Percentiles rank a stretch among this genome's conserved stretches.
Evolutionary conservation across 345 rosid genomes (phyloP).

Genomic region (Stellera chamaejasme): DNA sequence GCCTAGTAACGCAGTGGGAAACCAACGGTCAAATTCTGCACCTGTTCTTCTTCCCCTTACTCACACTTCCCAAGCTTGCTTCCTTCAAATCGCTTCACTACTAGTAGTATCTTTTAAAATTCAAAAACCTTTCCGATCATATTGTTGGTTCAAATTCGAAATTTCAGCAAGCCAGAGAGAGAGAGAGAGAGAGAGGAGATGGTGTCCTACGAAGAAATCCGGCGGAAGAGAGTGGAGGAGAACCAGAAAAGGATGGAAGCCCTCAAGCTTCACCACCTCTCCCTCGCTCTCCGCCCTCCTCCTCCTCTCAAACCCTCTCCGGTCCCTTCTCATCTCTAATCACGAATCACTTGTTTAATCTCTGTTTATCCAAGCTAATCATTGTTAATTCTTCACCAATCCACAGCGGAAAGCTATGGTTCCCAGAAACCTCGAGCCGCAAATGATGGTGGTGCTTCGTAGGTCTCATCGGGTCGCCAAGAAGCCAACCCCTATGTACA

Average conservation of each 20-base stretch:
- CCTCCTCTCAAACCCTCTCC: conserved; percentile 40
- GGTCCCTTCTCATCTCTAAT: conserved; percentile 13
- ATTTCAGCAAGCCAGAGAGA: conserved; percentile 31
- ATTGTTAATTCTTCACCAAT: background rate
- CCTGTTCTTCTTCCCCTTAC: background rate
- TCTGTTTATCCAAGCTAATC: background rate
- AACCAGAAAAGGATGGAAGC: conserved; percentile 86
- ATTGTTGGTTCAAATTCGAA: background rate
- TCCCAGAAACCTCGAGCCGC: conserved; percentile 27
- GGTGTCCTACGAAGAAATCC: conserved; percentile 49
- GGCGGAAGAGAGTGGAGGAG: conserved; percentile 56
- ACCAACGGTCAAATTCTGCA: conserved; percentile 22
- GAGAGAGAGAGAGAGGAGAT: too few relatives aligned
- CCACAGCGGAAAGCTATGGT: conserved; percentile 38
- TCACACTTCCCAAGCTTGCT: background rate
- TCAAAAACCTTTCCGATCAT: too few relatives aligned
- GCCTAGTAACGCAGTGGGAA: conserved; percentile 9
- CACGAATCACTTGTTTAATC: background rate
- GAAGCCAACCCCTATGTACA: conserved; percentile 43
- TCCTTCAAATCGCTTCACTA: too few relatives aligned
- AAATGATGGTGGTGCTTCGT: conserved; percentile 47
- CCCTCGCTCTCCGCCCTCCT: conserved; percentile 34
- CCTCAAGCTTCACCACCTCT: conserved; percentile 55
- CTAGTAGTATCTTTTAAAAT: too few relatives aligned
- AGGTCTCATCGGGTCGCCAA: conserved; percentile 58